Evolutionary conservation across 2,329 filamentous ascomycete species (phyloP).

Genomic region (Microcyclosporella mali): DNA sequence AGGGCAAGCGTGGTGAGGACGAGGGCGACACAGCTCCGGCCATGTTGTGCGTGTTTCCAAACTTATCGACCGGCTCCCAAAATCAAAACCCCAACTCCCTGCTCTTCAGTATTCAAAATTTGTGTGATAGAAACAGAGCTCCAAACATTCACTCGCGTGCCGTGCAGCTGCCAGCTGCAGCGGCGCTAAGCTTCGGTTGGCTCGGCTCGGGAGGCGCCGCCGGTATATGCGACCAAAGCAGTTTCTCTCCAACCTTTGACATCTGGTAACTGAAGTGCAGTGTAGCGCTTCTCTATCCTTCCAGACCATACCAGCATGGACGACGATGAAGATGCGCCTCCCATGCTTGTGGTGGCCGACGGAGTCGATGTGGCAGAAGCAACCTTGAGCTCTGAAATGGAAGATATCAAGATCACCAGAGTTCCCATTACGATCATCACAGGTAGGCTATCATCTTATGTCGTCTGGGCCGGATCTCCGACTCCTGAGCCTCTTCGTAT

Average conservation of each 20-base stretch:
- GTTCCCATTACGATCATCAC: conserved; percentile 84
- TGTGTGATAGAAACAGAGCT: no score
- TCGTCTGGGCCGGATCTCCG: no score
- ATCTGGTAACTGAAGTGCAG: no score
- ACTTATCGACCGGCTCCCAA: no score
- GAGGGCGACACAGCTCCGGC: conserved; percentile 46
- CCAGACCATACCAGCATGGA: conserved; percentile 43
- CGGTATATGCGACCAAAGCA: no score
- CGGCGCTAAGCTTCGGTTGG: background rate
- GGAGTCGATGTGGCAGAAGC: conserved; percentile 20
- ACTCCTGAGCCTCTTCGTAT: no score
- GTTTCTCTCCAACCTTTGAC: no score
- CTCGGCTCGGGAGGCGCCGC: background rate
- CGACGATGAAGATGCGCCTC: conserved; percentile 55
- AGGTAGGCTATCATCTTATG: conserved; percentile 42
- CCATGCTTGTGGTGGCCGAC: conserved; percentile 57
- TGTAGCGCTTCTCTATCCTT: no score
- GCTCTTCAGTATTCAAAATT: no score
- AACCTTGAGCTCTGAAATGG: conserved; percentile 35
- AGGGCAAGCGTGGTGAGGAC: conserved; percentile 86
- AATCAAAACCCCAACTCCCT: no score
- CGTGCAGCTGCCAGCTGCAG: background rate
- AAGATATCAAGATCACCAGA: conserved; percentile 52
- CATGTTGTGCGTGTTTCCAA: background rate
- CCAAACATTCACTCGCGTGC: no score